Evolutionary conservation across 2,329 filamentous ascomycete genomes (phyloP).

Genomic region (Xylariaceae sp.): DNA sequence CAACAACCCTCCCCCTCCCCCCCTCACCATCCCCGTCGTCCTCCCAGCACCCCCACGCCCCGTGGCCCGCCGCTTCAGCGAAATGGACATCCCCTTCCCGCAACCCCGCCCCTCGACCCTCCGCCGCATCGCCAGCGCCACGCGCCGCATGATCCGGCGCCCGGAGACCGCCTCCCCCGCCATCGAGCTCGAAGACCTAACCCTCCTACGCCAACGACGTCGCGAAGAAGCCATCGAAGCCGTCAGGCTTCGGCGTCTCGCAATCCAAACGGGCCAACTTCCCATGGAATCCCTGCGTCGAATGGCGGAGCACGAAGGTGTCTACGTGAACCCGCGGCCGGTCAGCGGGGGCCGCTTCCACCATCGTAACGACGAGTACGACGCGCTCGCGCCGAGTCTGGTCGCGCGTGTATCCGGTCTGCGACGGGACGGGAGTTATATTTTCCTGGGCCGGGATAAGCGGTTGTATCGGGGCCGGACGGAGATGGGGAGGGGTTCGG

Average conservation of each 20-base stretch:
- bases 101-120: not conserved
- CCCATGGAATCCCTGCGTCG: not conserved
- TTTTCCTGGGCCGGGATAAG: conserved; percentile 10
- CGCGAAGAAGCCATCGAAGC: not conserved
- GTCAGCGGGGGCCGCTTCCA: not conserved
- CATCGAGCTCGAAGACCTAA: too few relatives aligned
- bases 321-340: not conserved
- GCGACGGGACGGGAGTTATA: not conserved
- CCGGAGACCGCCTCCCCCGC: too few relatives aligned
- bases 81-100: not conserved
- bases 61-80: not conserved
- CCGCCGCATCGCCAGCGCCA: not conserved
- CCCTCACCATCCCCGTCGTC: not conserved
- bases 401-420: conserved; percentile 6
- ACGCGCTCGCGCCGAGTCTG: not conserved
- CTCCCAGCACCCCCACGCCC: not conserved
- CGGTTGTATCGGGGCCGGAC: not conserved
- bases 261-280: not conserved
- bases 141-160: not conserved
- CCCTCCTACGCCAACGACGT: too few relatives aligned
- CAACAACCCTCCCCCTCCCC: not conserved
- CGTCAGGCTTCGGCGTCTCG: not conserved
- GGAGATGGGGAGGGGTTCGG: not conserved
- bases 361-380: not conserved
- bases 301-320: not conserved